These are phyloP conservation scores for Ambrosia trifida DNA, from an alignment of 129 eudicot species.

Conservation along the genomic window DNA sequence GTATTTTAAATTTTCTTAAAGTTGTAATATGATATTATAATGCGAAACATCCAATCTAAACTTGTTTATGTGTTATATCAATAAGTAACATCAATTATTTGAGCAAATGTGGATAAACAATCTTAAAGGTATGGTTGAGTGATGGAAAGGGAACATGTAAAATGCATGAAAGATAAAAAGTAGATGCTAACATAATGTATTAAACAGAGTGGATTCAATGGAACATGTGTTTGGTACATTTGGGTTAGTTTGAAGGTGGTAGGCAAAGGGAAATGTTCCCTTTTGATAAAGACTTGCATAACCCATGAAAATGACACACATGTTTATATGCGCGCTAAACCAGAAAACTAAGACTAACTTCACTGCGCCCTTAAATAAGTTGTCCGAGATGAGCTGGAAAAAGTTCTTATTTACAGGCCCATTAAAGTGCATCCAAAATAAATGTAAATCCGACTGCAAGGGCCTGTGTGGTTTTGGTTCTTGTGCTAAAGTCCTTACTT, in stretches of 20 bases:
- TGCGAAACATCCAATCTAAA: not conserved
- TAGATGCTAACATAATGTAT: not conserved
- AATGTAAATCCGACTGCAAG: no score
- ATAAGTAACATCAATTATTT: not conserved
- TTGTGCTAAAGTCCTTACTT: no score
- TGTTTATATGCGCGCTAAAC: no score
- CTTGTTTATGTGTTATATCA: not conserved
- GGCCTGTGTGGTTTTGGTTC: no score
- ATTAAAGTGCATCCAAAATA: no score
- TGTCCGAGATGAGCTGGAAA: no score
- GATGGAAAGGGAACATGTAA: not conserved
- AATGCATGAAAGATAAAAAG: slow-evolving; percentile 1
- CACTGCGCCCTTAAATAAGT: no score
- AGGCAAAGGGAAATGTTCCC: slow-evolving; percentile 25
- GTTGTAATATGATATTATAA: no score
- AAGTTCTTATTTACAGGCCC: no score
- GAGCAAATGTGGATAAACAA: not conserved
- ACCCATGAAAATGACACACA: no score
- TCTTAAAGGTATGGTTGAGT: not conserved
- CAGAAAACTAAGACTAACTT: no score
- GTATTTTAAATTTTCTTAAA: no score
- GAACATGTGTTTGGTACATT: slow-evolving; percentile 14
- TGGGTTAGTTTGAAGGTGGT: slow-evolving; percentile 28
- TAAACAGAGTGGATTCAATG: not conserved
- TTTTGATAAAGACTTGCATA: not conserved